Conservation (phyloP, 2,329 filamentous ascomycete genomes). For the Lecanicillium sp. region DNA sequence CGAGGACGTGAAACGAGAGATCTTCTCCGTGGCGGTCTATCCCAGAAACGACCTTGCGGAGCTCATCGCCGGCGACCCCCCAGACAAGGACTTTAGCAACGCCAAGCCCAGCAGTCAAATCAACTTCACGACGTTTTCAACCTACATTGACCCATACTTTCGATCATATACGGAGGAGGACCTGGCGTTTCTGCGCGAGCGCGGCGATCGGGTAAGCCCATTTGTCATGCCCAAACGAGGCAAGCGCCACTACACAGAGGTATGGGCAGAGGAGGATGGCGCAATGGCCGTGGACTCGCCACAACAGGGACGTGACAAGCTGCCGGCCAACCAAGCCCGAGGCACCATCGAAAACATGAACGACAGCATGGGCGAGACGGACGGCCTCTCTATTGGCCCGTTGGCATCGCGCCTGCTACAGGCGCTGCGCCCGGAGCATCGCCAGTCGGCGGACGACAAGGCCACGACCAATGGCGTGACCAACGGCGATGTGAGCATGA, state of each 20-base stretch:
- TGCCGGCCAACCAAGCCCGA: conserved; percentile 73
- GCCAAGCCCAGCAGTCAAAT: conserved; percentile 93
- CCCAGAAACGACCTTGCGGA: conserved; percentile 74
- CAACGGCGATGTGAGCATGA: conserved; percentile 47
- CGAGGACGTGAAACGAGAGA: conserved; percentile 76
- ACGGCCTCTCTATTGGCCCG: conserved; percentile 82
- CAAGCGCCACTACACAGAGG: conserved; percentile 76
- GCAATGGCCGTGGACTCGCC: conserved; percentile 64
- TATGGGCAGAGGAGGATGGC: conserved; percentile 93
- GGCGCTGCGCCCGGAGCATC: conserved; percentile 70
- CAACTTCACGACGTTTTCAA: conserved; percentile 85
- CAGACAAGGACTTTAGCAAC: conserved; percentile 92
- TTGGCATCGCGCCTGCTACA: conserved; percentile 75
- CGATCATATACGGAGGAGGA: conserved; percentile 88
- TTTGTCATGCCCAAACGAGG: conserved; percentile 83
- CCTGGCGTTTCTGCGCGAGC: conserved; percentile 82
- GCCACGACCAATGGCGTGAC: conserved; percentile 43
- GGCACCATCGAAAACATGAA: conserved; percentile 81
- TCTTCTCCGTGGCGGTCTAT: conserved; percentile 81
- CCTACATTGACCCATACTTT: conserved; percentile 87
- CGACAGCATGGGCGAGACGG: conserved; percentile 80
- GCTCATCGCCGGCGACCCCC: conserved; percentile 79
- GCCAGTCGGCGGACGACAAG: conserved; percentile 49
- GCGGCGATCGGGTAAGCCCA: conserved; percentile 73
- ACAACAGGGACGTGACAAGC: conserved; percentile 53